Evolutionary conservation across 495 filamentous ascomycete species (phyloP).

Genomic region (Penicillium macrosclerotiorum): DNA sequence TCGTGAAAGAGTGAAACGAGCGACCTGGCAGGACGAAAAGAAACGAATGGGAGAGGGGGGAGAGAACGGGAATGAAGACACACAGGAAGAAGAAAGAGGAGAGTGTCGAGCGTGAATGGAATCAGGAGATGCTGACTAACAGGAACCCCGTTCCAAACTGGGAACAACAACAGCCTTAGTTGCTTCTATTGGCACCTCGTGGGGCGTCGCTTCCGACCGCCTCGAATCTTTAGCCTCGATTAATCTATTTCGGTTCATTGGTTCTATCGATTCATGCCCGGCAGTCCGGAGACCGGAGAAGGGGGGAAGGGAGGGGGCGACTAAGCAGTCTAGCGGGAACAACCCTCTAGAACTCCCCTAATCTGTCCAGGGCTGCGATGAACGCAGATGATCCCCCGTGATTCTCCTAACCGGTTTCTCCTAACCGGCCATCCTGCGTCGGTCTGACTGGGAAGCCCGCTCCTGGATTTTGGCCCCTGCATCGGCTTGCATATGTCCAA

Average conservation of each 20-base stretch:
- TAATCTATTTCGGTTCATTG: too few relatives aligned
- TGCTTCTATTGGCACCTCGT: constrained; percentile 20
- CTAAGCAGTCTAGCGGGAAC: too few relatives aligned
- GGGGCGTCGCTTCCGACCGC: constrained; percentile 8
- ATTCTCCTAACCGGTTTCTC: too few relatives aligned
- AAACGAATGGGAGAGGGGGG: constrained; percentile 24
- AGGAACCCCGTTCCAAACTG: not conserved
- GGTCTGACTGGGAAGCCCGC: not conserved
- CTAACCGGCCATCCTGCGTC: not conserved
- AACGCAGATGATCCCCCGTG: constrained; percentile 1
- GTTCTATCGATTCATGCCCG: too few relatives aligned
- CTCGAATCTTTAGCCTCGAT: constrained; percentile 7
- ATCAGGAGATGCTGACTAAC: constrained; percentile 35
- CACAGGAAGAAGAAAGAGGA: constrained; percentile 25
- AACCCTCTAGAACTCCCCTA: not conserved
- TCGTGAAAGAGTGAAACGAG: constrained; percentile 48
- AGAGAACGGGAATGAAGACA: constrained; percentile 23
- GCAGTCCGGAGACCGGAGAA: too few relatives aligned
- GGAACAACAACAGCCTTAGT: not conserved
- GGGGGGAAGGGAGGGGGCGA: too few relatives aligned
- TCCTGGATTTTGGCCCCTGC: constrained; percentile 25
- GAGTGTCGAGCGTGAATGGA: constrained; percentile 20
- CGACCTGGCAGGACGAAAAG: constrained; percentile 26
- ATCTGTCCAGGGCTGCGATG: constrained; percentile 5
- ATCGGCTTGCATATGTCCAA: constrained; percentile 12